Evolutionary conservation across 805 yeast species (phyloP).

Genomic region (Sungouiella thailandica): DNA sequence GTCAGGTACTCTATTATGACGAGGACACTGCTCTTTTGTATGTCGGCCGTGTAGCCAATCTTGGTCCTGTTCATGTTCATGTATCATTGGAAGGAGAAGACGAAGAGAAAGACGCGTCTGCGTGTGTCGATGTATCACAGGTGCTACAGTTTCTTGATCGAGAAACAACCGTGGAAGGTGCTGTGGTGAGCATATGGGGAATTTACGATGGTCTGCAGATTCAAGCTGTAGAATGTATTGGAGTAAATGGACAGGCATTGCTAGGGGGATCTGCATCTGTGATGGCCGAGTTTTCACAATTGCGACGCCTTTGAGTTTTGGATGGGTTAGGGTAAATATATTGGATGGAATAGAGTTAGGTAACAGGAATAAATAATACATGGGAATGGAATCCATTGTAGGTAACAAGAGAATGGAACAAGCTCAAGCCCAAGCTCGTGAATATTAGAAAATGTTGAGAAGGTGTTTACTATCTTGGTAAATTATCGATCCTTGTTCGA

Average conservation of each 20-base stretch:
- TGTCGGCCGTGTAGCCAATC: slow-evolving; percentile 16
- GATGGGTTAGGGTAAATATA: background rate
- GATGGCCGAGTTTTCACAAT: slow-evolving; percentile 5
- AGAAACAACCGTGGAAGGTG: slow-evolving; percentile 15
- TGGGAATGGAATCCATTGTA: too few relatives aligned
- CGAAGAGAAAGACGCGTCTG: background rate
- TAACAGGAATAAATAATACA: too few relatives aligned
- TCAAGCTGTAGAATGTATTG: slow-evolving; percentile 19
- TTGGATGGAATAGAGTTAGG: too few relatives aligned
- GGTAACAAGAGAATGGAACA: too few relatives aligned
- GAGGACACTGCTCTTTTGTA: slow-evolving; percentile 8
- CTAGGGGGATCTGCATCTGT: slow-evolving; percentile 9
- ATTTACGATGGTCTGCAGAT: slow-evolving; percentile 25
- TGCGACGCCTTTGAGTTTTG: background rate
- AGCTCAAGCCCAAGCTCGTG: too few relatives aligned
- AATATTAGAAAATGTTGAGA: too few relatives aligned
- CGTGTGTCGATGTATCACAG: slow-evolving; percentile 6
- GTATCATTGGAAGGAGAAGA: slow-evolving; percentile 9
- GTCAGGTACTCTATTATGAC: slow-evolving; percentile 22
- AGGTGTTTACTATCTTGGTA: too few relatives aligned
- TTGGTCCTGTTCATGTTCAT: slow-evolving; percentile 11
- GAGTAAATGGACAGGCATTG: slow-evolving; percentile 13
- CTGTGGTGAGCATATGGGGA: slow-evolving; percentile 26
- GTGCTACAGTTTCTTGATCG: slow-evolving; percentile 9
- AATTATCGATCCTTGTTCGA: too few relatives aligned